Evolutionary conservation across 2,329 filamentous ascomycete species (phyloP), one percentile per base, ranked within the genome.

Genomic region (Xylariaceae sp.): DNA sequence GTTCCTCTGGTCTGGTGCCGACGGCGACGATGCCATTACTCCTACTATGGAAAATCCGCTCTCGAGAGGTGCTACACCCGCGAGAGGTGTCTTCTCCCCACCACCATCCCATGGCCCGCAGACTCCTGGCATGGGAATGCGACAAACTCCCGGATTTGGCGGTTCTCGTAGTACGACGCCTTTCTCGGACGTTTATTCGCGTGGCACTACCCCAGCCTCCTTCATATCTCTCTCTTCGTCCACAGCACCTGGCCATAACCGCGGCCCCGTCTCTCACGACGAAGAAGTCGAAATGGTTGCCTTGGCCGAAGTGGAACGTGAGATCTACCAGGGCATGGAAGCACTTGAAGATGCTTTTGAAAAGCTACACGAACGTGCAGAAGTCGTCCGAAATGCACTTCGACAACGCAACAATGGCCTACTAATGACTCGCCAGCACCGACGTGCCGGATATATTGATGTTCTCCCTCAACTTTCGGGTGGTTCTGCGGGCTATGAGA

Each of bases 281-380:
- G 93, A 97, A 69, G 93, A 97, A 65, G 90, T 89, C 48, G 93
- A 97, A 69, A 92, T 97, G 63, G 89, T 89, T 1, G 88, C 89
- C 1, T 79, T 97, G 6, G 90, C 90, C 7, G 93, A 97, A 71
- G 86, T 97, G 38, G 93, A 97, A 71, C 84, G 91, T 6, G 90
- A 96, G 65, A 96, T 97, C 52, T 97, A 93, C 71, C 80, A 84
- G 33, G 90, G 92, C 56, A 97, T 97, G 93, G 93, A 97, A 72
- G 86, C 85, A 0, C 80, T 97, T 19, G 93, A 97, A 70, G 90
- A 97, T 66, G 91, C 92, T 0, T 97, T 97, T 62, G 93, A 97
- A 73, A 84, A 83, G 28, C 78, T 97, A n/a, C 93, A 97, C 67
- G 81, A 84, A 60, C 87, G 87, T 64, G 93, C 93, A 2, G 91